These are phyloP conservation scores for Camellia lanceoleosa DNA, from an alignment of 148 eudicot genomes.

Conservation along the genomic window DNA sequence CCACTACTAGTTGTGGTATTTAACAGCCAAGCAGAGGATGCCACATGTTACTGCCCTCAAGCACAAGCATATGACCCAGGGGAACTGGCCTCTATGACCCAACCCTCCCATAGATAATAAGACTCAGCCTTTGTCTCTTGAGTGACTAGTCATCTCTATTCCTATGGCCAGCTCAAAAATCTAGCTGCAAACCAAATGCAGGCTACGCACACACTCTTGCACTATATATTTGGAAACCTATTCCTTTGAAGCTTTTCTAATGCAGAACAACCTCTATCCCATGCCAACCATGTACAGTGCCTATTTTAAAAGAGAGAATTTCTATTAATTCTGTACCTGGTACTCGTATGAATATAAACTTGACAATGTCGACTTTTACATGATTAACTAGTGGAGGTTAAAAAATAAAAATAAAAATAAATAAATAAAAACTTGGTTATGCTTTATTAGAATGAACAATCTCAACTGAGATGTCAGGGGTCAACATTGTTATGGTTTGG, in stretches of 20 bases:
- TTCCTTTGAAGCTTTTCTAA: not conserved
- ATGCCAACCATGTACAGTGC: not conserved
- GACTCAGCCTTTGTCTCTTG: not conserved
- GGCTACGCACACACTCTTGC: not conserved
- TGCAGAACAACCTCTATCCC: not conserved
- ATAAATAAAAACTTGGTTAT: not conserved
- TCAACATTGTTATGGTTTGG: too few relatives aligned
- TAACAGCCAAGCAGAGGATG: not conserved
- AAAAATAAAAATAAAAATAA: not conserved
- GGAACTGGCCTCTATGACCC: not conserved
- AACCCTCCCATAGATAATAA: not conserved
- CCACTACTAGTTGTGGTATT: not conserved
- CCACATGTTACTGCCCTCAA: not conserved
- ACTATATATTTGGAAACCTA: not conserved
- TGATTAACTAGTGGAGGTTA: not conserved
- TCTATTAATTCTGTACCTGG: not conserved
- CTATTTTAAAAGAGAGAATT: not conserved
- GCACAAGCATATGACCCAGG: not conserved
- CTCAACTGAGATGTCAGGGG: too few relatives aligned
- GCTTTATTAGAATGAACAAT: not conserved
- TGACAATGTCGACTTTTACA: too few relatives aligned
- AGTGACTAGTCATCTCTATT: not conserved
- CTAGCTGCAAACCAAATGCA: not conserved
- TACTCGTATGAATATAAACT: not conserved
- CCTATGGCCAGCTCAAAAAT: not conserved